phyloP scores from a whole-genome alignment of 2,329 filamentous ascomycete species.

The Westerdykella sp. region DNA sequence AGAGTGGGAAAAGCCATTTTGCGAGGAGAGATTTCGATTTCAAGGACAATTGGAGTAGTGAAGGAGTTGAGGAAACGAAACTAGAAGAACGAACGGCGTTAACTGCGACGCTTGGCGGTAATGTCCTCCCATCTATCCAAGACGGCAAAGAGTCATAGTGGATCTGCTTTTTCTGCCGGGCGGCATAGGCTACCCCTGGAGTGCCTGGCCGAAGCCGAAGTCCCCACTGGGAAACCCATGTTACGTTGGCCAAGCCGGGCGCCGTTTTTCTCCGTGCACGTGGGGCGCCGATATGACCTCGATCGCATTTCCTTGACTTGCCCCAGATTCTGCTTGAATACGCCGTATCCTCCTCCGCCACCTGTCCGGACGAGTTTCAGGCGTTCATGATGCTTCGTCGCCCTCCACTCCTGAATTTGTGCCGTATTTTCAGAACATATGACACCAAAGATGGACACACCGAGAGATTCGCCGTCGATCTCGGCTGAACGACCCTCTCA shows the following conservation, averaged over 20 bases:
- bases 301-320: neutral
- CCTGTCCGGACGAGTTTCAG: neutral
- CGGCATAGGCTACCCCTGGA: neutral
- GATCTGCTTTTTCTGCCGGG: slow-evolving; percentile 1
- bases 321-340: no score
- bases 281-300: slow-evolving; percentile 15
- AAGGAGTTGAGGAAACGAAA: neutral
- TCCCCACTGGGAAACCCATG: neutral
- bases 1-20: slow-evolving; percentile 34
- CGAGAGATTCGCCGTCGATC: slow-evolving; percentile 13
- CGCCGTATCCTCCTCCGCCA: neutral
- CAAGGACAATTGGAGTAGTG: neutral
- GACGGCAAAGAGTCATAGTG: no score
- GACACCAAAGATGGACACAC: slow-evolving; percentile 18
- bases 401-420: neutral
- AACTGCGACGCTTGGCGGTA: no score
- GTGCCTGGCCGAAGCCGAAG: neutral
- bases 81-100: no score
- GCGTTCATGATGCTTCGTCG: slow-evolving; percentile 1
- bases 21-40: neutral
- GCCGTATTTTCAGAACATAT: slow-evolving; percentile 4
- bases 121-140: no score
- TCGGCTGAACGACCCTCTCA: neutral
- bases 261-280: slow-evolving; percentile 11
- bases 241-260: neutral